Evolutionary conservation across 1,139 yeast genomes (phyloP).

Genomic region (Sporopachydermia cereana): DNA sequence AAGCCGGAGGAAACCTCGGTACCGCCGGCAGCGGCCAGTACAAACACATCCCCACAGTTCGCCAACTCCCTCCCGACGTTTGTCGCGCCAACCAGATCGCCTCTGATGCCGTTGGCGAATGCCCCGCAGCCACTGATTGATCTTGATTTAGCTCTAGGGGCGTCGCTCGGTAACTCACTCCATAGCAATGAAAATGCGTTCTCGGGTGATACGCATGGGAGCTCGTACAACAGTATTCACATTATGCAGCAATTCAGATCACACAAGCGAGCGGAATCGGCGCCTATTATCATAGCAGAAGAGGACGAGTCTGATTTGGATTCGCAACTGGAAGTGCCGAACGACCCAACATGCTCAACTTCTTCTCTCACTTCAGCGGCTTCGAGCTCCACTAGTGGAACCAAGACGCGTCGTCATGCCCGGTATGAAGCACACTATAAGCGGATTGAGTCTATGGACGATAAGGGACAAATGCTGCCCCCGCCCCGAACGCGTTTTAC

Average conservation of each 20-base stretch:
- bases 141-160: conserved; percentile 1
- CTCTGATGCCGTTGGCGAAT: not conserved
- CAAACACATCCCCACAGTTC: not conserved
- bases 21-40: not conserved
- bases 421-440: conserved; percentile 1
- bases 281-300: conserved; percentile 1
- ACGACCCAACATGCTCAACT: not conserved
- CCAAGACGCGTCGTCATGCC: not conserved
- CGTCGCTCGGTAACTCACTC: not conserved
- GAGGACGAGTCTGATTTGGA: conserved; percentile 3
- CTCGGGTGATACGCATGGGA: not conserved
- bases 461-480: not conserved
- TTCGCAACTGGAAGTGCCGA: not conserved
- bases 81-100: not conserved
- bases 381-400: not conserved
- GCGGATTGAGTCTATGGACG: not conserved
- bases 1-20: not conserved
- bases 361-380: not conserved
- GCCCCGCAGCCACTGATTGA: conserved; percentile 4
- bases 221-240: not conserved
- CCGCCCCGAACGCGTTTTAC: conserved; percentile 1
- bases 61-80: not conserved
- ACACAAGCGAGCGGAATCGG: conserved; percentile 2
- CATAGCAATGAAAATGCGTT: not conserved
- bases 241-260: not conserved